Evolutionary conservation across 306 rosid species (phyloP), one percentile per base, ranked within the genome.

Genomic region (Medicago arabica): DNA sequence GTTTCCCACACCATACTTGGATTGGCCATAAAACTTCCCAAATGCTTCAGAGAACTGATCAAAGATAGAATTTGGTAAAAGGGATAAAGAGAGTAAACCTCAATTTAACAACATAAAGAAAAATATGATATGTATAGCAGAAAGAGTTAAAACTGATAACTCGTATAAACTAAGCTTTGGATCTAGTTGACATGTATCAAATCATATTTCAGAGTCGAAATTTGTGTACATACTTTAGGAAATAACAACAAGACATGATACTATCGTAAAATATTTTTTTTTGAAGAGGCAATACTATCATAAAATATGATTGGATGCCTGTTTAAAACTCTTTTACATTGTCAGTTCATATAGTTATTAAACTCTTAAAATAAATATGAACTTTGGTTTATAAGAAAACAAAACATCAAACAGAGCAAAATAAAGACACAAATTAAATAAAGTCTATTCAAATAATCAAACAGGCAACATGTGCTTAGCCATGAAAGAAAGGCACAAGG

Each of bases 11-110:
- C 89, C 93, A 23, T 82, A 90, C 84, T 83, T 90, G 51, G 93
- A 78, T 83, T 86, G 96, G 75, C 97, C 97, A 79, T 88, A 89
- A 44, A 89, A 87, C 79, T 89, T 95, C 66, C 97, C 97, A 85
- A 95, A 90, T 84, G 96, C 97, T 82, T 89, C 99, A 71, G 97
- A 89, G 78, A 87, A 88, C 99, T 95, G 81, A 41, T 76, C 8
- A 69, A 71, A 55, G 64, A 69, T 57, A 57, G 18, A 71, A 55
- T 34, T 78, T 49, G 50, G 74, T 46, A 79, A 72, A 67, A 18
- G 12, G 10, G 62, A 23, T 54, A 1, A 21, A 58, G 13, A 31
- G 50, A 23, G 16, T 44, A 68, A 57, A 63, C 54, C 47, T 78
- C 47, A 18, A 15, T 68, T 63, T 40, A 57, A 39, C 17, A 59